A percentile compares a stretch with the other conserved stretches of the same genome.
Evolutionary conservation across 306 rosid species (phyloP).

Genomic region (Mimosa bimucronata): DNA sequence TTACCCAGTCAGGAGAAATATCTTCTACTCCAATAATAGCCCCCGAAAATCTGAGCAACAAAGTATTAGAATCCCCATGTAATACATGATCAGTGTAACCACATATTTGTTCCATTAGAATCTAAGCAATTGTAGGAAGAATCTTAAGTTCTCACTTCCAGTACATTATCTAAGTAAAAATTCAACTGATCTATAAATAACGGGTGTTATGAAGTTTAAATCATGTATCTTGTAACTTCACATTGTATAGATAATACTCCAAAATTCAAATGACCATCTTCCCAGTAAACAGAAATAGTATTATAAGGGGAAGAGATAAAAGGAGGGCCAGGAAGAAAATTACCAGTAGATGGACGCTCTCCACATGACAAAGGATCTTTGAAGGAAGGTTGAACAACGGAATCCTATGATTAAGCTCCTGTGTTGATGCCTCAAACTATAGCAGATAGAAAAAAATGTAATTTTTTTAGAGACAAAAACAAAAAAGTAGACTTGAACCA

Average conservation of each 20-base stretch:
- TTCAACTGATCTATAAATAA: background rate
- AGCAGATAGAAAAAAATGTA: background rate
- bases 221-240: constrained; percentile 20
- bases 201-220: background rate
- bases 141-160: constrained; percentile 32
- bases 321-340: constrained; percentile 11
- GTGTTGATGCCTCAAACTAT: constrained; percentile 89
- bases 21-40: constrained; percentile 83
- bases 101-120: constrained; percentile 40
- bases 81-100: constrained; percentile 19
- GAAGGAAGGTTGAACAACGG: constrained; percentile 78
- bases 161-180: background rate
- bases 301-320: background rate
- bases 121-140: constrained; percentile 22
- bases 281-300: too few relatives aligned
- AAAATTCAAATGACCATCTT: constrained; percentile 27
- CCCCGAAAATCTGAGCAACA: constrained; percentile 77
- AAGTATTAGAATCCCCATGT: constrained; percentile 30
- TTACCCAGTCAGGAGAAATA: constrained; percentile 73
- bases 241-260: background rate
- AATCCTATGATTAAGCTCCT: constrained; percentile 75
- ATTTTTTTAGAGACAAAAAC: background rate
- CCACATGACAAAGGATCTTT: constrained; percentile 78
- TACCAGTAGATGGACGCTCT: constrained; percentile 73
- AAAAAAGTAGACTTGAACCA: background rate